A percentile compares a stretch with the other conserved stretches of the same genome.
phyloP scores from a whole-genome alignment of 768 basidiomycete species.

The Mycena alexandri region DNA sequence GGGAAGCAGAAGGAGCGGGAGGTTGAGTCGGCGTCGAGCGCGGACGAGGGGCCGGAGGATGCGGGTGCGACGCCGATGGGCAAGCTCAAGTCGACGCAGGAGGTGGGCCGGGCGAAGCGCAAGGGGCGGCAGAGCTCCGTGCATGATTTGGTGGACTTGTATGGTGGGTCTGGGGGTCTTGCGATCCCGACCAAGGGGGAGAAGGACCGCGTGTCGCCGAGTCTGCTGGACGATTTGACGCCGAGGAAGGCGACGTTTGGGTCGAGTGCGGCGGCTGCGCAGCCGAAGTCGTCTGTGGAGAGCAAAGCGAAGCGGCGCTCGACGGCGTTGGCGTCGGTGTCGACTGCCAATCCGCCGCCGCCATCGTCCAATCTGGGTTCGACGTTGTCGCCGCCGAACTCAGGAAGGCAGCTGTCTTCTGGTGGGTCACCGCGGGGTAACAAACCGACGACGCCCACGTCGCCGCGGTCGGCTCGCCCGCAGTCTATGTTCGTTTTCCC shows the following conservation, averaged over 20 bases:
- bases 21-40: slow-evolving; percentile 66
- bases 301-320: slow-evolving; percentile 38
- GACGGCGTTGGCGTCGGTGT: slow-evolving; percentile 29
- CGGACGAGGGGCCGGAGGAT: slow-evolving; percentile 70
- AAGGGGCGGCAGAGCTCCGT: slow-evolving; percentile 84
- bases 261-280: slow-evolving; percentile 28
- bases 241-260: slow-evolving; percentile 26
- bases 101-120: slow-evolving; percentile 49
- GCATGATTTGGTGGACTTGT: slow-evolving; percentile 85
- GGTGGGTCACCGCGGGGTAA: slow-evolving; percentile 19
- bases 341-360: slow-evolving; percentile 24
- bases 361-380: slow-evolving; percentile 9
- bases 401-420: slow-evolving; percentile 32
- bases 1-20: slow-evolving; percentile 45
- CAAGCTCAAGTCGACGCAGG: slow-evolving; percentile 42
- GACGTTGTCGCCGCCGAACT: slow-evolving; percentile 40
- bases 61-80: slow-evolving; percentile 42
- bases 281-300: slow-evolving; percentile 30
- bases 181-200: slow-evolving; percentile 52
- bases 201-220: slow-evolving; percentile 48
- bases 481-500: slow-evolving; percentile 88
- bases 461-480: slow-evolving; percentile 68
- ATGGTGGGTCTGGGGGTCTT: slow-evolving; percentile 66
- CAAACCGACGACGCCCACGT: slow-evolving; percentile 45
- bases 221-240: slow-evolving; percentile 38